A percentile compares a stretch with the other conserved stretches of the same genome.
Evolutionary conservation across 148 eudicot genomes (phyloP).

Genomic region (Camellia granthamiana): DNA sequence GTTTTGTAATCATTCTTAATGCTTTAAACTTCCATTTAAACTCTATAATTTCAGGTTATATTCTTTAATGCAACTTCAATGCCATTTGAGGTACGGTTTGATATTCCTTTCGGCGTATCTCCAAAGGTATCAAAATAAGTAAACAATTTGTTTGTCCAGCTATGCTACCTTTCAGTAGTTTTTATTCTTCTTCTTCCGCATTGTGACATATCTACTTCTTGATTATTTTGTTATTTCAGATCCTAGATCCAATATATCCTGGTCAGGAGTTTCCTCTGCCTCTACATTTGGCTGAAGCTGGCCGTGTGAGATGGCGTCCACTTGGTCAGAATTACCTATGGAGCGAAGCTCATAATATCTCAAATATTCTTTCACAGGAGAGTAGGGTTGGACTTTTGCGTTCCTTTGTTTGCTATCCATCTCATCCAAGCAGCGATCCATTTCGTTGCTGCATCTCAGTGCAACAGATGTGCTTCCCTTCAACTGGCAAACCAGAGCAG

Average conservation of each 20-base stretch:
- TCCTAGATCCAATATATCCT: slow-evolving; percentile 87
- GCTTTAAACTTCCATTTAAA: slow-evolving; percentile 9
- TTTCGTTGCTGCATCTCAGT: slow-evolving; percentile 93
- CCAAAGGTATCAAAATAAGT: slow-evolving; percentile 59
- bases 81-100: slow-evolving; percentile 86
- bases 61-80: slow-evolving; percentile 71
- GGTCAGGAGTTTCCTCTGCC: slow-evolving; percentile 90
- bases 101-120: slow-evolving; percentile 89
- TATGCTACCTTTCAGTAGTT: background rate
- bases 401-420: slow-evolving; percentile 92
- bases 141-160: background rate
- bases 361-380: slow-evolving; percentile 70
- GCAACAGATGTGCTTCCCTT: slow-evolving; percentile 61
- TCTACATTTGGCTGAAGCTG: slow-evolving; percentile 94
- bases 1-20: slow-evolving; percentile 11
- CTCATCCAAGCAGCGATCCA: slow-evolving; percentile 81
- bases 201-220: slow-evolving; percentile 3
- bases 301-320: slow-evolving; percentile 94
- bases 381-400: slow-evolving; percentile 66
- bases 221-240: slow-evolving; percentile 35
- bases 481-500: slow-evolving; percentile 35
- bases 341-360: slow-evolving; percentile 90
- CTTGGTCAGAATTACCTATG: slow-evolving; percentile 74
- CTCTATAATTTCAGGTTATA: slow-evolving; percentile 59
- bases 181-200: slow-evolving; percentile 8